phyloP scores from a whole-genome alignment of 2,329 filamentous ascomycete genomes.

The Fusarium goolgardi region DNA sequence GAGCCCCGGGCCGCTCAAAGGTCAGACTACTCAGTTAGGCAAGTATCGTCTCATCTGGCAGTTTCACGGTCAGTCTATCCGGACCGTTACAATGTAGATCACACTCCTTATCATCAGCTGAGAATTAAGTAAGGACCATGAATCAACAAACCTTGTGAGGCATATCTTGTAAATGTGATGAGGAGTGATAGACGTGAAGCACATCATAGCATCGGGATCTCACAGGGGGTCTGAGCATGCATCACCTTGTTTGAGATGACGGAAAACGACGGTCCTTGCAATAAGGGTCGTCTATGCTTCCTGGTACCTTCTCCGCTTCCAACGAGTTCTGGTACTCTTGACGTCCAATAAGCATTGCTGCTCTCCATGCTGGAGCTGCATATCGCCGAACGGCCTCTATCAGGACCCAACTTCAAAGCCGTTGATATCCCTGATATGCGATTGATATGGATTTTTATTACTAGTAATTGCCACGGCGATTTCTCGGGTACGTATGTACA shows the following conservation, averaged over 20 bases:
- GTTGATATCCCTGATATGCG: constrained; percentile 26
- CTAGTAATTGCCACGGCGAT: not conserved
- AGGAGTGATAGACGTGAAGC: not conserved
- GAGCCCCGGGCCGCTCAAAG: constrained; percentile 3
- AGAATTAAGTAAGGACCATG: not conserved
- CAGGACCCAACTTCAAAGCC: constrained; percentile 19
- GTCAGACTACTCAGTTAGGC: constrained; percentile 32
- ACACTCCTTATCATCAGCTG: not conserved
- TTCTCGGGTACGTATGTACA: constrained; percentile 23
- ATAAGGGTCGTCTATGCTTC: constrained; percentile 32
- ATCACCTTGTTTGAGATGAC: constrained; percentile 32
- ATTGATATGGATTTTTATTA: not conserved
- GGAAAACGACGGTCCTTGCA: constrained; percentile 41
- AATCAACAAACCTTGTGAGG: not conserved
- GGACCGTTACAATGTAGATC: constrained; percentile 12
- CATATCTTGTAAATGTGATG: constrained; percentile 3
- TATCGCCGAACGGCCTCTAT: constrained; percentile 17
- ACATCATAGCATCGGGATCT: constrained; percentile 18
- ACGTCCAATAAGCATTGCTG: constrained; percentile 33
- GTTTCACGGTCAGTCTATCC: constrained; percentile 15
- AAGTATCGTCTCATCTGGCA: constrained; percentile 33
- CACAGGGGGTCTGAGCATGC: constrained; percentile 19
- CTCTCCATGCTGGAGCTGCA: constrained; percentile 8
- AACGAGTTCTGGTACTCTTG: constrained; percentile 12
- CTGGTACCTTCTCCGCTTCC: constrained; percentile 37